Evolutionary conservation across 225 moss, liverwort and hornwort species (phyloP).

Genomic region (Marchantia paleacea): DNA sequence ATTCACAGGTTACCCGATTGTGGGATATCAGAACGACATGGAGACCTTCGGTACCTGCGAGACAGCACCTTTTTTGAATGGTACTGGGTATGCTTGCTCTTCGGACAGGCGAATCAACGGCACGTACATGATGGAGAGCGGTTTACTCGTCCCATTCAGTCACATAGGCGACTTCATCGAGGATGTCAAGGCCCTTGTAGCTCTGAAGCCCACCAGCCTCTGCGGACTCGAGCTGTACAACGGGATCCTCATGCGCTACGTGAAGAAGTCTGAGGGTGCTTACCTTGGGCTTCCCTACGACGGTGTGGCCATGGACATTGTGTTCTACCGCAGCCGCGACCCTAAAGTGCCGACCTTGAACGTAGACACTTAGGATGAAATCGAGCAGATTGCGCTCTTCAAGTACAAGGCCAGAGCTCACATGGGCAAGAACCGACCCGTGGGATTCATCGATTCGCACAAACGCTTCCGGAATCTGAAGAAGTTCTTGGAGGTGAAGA

Average conservation of each 20-base stretch:
- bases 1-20: slow-evolving; percentile 33
- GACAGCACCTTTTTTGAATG: background rate
- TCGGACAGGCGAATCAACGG: slow-evolving; percentile 46
- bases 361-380: slow-evolving; percentile 20
- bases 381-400: slow-evolving; percentile 24
- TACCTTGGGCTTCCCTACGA: slow-evolving; percentile 44
- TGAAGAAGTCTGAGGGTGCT: slow-evolving; percentile 14
- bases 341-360: background rate
- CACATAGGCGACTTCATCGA: slow-evolving; percentile 31
- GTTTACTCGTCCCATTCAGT: slow-evolving; percentile 22
- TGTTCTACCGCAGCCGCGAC: slow-evolving; percentile 1
- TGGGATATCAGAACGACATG: slow-evolving; percentile 32
- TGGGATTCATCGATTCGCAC: background rate
- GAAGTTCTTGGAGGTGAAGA: slow-evolving; percentile 21
- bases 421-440: slow-evolving; percentile 23
- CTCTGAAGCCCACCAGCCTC: background rate
- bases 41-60: slow-evolving; percentile 38
- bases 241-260: slow-evolving; percentile 47
- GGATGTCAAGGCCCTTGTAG: slow-evolving; percentile 42
- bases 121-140: background rate
- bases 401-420: slow-evolving; percentile 27
- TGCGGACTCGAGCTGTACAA: slow-evolving; percentile 39
- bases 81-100: slow-evolving; percentile 9
- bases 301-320: slow-evolving; percentile 21
- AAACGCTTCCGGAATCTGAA: slow-evolving; percentile 1